Percentiles rank a stretch among this genome's conserved stretches.
These are phyloP conservation scores for Botrytis porri DNA, from an alignment of 2,329 filamentous ascomycete genomes.

Conservation along the genomic window DNA sequence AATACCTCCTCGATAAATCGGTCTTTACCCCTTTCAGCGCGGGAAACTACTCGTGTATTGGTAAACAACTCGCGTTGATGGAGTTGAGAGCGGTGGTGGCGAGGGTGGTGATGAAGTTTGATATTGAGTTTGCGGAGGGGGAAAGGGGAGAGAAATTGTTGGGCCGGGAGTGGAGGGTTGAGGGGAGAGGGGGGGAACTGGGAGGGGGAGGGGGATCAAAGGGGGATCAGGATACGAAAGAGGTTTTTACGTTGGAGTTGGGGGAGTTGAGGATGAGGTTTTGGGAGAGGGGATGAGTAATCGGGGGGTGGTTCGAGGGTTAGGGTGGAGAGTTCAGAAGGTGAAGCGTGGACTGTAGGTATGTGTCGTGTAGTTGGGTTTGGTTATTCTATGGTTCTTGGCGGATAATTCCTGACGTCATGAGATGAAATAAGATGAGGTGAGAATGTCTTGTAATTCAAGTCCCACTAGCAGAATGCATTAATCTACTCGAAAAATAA, in stretches of 20 bases:
- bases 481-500: no score
- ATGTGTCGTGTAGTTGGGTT: neutral
- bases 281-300: neutral
- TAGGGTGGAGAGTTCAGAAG: neutral
- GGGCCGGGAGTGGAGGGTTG: neutral
- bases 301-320: neutral
- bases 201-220: neutral
- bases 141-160: neutral
- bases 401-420: neutral
- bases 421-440: no score
- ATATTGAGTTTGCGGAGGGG: neutral
- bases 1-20: conserved; percentile 29
- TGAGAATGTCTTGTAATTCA: no score
- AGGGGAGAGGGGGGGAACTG: neutral
- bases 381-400: neutral
- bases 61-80: conserved; percentile 38
- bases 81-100: conserved; percentile 35
- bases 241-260: neutral
- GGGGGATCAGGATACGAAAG: neutral
- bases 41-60: conserved; percentile 35
- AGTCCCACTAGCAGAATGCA: no score
- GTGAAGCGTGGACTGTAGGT: neutral
- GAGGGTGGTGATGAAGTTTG: neutral
- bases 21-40: conserved; percentile 36
- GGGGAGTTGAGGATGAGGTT: neutral